Evolutionary conservation across 345 rosid genomes (phyloP).

Genomic region (Hibiscus syriacus): DNA sequence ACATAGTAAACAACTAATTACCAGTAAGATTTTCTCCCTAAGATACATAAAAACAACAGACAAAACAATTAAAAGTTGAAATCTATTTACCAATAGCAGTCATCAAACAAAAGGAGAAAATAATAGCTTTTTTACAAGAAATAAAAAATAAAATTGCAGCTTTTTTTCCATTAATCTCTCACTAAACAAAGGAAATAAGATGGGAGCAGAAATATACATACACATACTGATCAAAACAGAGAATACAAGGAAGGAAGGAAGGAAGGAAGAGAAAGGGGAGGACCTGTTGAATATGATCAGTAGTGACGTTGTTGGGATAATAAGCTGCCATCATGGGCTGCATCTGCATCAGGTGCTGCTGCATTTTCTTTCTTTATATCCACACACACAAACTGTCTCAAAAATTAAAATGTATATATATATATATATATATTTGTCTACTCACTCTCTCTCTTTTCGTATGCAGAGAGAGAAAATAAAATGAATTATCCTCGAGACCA

Average conservation of each 20-base stretch:
- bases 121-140: constrained; percentile 14
- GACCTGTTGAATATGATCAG: constrained; percentile 99
- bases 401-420: background rate
- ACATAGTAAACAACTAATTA: background rate
- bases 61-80: background rate
- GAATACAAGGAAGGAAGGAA: too few relatives aligned
- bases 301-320: constrained; percentile 99
- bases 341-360: constrained; percentile 99
- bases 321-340: constrained; percentile 99
- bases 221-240: background rate
- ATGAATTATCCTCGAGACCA: constrained; percentile 29
- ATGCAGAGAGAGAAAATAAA: too few relatives aligned
- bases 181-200: background rate
- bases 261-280: constrained; percentile 4
- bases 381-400: constrained; percentile 14
- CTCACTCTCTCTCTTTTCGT: constrained; percentile 10
- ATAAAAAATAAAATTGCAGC: constrained; percentile 17
- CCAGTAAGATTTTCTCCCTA: too few relatives aligned
- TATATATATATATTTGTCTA: constrained; percentile 1
- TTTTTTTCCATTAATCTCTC: constrained; percentile 1
- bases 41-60: too few relatives aligned
- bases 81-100: too few relatives aligned
- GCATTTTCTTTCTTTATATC: constrained; percentile 55
- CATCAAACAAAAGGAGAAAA: constrained; percentile 20
- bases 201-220: background rate